phyloP scores from a whole-genome alignment of 73 alveolate species.

The Tetrahymena malaccensis region DNA sequence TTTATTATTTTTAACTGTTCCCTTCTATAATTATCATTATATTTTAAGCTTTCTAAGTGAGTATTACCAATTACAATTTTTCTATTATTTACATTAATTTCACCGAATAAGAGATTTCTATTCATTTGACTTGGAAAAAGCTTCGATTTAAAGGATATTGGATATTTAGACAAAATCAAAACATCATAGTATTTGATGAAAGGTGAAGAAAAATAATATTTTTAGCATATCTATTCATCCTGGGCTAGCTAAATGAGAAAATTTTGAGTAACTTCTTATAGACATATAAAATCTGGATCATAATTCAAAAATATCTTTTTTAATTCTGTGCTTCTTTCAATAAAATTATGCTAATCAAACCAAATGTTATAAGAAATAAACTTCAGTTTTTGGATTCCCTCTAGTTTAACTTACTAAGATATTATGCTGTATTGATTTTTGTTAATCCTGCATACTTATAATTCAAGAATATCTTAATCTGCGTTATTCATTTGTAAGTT shows the following conservation, averaged over 20 bases:
- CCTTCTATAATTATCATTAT: conserved; percentile 3
- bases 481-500: neutral
- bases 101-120: conserved; percentile 41
- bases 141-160: neutral
- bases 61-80: conserved; percentile 20
- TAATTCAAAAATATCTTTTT: conserved; percentile 13
- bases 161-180: conserved; percentile 31
- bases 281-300: conserved; percentile 50
- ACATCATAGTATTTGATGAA: conserved; percentile 43
- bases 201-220: conserved; percentile 33
- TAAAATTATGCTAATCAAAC: conserved; percentile 44
- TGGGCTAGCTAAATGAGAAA: conserved; percentile 5
- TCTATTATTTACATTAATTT: conserved; percentile 3
- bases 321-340: conserved; percentile 39
- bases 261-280: conserved; percentile 44
- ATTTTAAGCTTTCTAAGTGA: conserved; percentile 42
- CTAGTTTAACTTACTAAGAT: neutral
- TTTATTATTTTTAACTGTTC: neutral
- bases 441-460: neutral
- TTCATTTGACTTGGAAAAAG: conserved; percentile 8
- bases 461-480: neutral
- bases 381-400: neutral
- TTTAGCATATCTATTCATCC: neutral
- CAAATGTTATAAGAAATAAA: conserved; percentile 49
- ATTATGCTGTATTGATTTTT: neutral